phyloP scores from a whole-genome alignment of 2,329 filamentous ascomycete genomes.

The Claviceps fusiformis region DNA sequence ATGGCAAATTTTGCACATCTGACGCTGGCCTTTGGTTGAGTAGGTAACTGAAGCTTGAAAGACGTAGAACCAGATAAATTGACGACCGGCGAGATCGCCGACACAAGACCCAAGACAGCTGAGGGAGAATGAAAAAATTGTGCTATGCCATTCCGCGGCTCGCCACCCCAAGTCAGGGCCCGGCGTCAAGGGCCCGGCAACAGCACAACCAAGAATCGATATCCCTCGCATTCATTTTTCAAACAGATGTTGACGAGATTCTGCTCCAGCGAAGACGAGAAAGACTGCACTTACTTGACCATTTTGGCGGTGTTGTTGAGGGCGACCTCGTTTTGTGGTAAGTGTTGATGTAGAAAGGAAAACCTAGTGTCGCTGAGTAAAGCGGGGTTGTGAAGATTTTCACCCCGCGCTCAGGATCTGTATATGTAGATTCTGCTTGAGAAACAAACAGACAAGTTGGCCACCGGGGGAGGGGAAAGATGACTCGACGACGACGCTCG shows the following conservation, averaged over 20 bases:
- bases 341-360: constrained; percentile 16
- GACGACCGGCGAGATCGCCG: too few relatives aligned
- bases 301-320: constrained; percentile 77
- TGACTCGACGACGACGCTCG: constrained; percentile 7
- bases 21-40: too few relatives aligned
- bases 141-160: too few relatives aligned
- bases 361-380: constrained; percentile 17
- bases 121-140: too few relatives aligned
- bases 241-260: background rate
- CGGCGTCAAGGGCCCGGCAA: too few relatives aligned
- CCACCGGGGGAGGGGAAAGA: constrained; percentile 1
- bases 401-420: constrained; percentile 22
- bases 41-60: too few relatives aligned
- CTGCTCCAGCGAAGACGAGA: background rate
- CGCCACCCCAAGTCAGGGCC: too few relatives aligned
- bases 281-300: constrained; percentile 77
- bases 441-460: constrained; percentile 5
- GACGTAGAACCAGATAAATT: too few relatives aligned
- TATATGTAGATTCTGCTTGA: background rate
- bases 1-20: too few relatives aligned
- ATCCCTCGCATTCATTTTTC: background rate
- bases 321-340: constrained; percentile 26
- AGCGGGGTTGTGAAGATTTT: constrained; percentile 33
- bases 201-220: background rate
- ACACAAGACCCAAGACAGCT: too few relatives aligned